These are phyloP conservation scores for Stevia rebaudiana DNA, from an alignment of 140 eudicot species.

Conservation along the genomic window DNA sequence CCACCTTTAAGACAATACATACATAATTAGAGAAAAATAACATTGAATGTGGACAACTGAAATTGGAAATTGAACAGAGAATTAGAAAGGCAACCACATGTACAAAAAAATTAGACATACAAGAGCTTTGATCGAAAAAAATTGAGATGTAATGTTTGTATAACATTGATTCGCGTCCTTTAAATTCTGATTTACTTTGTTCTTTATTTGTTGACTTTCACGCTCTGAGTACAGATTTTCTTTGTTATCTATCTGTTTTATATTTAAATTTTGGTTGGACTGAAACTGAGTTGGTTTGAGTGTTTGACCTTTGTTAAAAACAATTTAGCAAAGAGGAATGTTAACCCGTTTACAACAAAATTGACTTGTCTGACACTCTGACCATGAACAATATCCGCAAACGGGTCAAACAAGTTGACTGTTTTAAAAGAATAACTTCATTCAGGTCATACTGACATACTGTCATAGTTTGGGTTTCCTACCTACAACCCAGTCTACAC, in stretches of 20 bases:
- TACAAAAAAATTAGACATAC: neutral
- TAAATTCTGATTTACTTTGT: neutral
- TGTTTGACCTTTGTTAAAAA: neutral
- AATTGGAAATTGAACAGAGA: neutral
- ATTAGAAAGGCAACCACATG: neutral
- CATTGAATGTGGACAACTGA: neutral
- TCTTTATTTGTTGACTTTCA: neutral
- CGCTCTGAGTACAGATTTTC: neutral
- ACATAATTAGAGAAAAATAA: neutral
- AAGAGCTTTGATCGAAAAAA: neutral
- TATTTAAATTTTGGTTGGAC: neutral
- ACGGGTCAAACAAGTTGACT: constrained; percentile 1
- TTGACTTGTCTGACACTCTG: neutral
- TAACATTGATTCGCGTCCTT: neutral
- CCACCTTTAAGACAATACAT: constrained; percentile 15
- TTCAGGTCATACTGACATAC: neutral
- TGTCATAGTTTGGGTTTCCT: constrained; percentile 3
- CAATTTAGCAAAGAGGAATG: neutral
- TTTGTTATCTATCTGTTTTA: neutral
- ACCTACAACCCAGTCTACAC: neutral
- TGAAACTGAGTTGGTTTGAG: neutral
- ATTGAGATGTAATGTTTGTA: neutral
- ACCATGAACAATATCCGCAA: neutral
- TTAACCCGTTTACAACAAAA: constrained; percentile 2
- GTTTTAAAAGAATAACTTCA: neutral